Percentiles rank a stretch among this genome's conserved stretches.
Conservation (phyloP, 2,329 filamentous ascomycete species). For the Trichothecium roseum region DNA sequence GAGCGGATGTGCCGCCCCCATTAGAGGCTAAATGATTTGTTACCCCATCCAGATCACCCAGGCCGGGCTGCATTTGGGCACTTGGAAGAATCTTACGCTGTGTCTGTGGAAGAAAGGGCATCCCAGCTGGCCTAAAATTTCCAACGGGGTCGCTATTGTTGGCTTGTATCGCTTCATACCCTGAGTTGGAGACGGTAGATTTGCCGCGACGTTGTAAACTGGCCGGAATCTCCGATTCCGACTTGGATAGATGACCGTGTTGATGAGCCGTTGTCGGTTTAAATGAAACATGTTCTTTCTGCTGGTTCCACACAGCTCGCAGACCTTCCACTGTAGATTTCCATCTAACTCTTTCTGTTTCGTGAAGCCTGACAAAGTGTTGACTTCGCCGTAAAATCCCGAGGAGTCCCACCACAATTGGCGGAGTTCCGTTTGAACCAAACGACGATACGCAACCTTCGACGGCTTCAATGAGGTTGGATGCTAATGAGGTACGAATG, state of each 20-base stretch:
- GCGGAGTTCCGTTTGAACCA: constrained; percentile 21
- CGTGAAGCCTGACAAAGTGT: constrained; percentile 18
- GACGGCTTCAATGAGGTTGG: constrained; percentile 23
- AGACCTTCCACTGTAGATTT: constrained; percentile 15
- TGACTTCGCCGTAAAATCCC: constrained; percentile 22
- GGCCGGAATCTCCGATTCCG: too few relatives aligned
- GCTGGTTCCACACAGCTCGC: constrained; percentile 14
- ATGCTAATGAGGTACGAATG: constrained; percentile 22
- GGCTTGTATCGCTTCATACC: too few relatives aligned
- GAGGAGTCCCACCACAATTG: constrained; percentile 21
- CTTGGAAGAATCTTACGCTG: not conserved
- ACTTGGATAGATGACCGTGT: too few relatives aligned
- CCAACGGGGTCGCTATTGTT: too few relatives aligned
- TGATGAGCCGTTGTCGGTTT: too few relatives aligned
- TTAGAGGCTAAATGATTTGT: too few relatives aligned
- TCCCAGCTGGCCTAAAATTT: too few relatives aligned
- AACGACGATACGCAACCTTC: constrained; percentile 21
- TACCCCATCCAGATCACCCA: not conserved
- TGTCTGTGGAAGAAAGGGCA: not conserved
- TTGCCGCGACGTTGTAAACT: too few relatives aligned
- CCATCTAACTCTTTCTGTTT: constrained; percentile 23
- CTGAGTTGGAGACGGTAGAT: too few relatives aligned
- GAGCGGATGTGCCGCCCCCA: too few relatives aligned
- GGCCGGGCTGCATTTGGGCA: not conserved
- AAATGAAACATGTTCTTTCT: too few relatives aligned